Percentiles rank a stretch among this genome's conserved stretches.
phyloP scores from a whole-genome alignment of 495 filamentous ascomycete species.

The Neurospora cerealis region DNA sequence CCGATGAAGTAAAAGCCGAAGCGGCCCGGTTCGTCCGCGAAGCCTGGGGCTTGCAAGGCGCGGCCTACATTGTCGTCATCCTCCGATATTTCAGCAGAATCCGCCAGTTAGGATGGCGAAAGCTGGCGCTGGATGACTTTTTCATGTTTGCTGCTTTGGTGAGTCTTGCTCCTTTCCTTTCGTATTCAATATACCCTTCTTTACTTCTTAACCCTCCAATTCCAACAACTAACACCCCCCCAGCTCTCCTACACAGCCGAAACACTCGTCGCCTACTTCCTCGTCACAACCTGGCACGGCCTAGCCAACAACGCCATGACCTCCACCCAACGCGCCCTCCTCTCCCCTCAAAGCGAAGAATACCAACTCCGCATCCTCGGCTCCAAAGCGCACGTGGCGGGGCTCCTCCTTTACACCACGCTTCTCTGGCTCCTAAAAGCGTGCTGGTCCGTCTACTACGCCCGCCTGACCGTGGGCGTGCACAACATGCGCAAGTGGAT shows the following conservation, averaged over 20 bases:
- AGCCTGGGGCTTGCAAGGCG: constrained; percentile 21
- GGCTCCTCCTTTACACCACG: constrained; percentile 49
- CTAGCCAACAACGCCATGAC: constrained; percentile 55
- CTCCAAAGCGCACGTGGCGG: constrained; percentile 49
- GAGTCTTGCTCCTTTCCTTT: neutral
- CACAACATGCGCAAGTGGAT: constrained; percentile 27
- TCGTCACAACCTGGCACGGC: constrained; percentile 34
- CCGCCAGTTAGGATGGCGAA: constrained; percentile 13
- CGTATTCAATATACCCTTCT: too few relatives aligned
- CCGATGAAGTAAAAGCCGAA: neutral
- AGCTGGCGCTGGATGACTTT: constrained; percentile 37
- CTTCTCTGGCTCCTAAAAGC: constrained; percentile 50
- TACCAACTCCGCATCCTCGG: constrained; percentile 41
- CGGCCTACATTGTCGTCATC: constrained; percentile 16
- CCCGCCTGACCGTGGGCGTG: constrained; percentile 43
- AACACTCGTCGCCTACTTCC: constrained; percentile 23
- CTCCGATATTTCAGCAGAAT: constrained; percentile 21
- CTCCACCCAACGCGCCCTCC: constrained; percentile 32
- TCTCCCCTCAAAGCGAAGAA: constrained; percentile 38
- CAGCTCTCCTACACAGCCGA: constrained; percentile 27
- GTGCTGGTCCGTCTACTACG: constrained; percentile 50
- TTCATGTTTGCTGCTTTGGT: constrained; percentile 32
- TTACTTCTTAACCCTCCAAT: too few relatives aligned
- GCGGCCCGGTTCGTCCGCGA: constrained; percentile 16
- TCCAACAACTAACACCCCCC: neutral